Conservation (phyloP, 179 eudicot species). For the Vitellaria paradoxa region DNA sequence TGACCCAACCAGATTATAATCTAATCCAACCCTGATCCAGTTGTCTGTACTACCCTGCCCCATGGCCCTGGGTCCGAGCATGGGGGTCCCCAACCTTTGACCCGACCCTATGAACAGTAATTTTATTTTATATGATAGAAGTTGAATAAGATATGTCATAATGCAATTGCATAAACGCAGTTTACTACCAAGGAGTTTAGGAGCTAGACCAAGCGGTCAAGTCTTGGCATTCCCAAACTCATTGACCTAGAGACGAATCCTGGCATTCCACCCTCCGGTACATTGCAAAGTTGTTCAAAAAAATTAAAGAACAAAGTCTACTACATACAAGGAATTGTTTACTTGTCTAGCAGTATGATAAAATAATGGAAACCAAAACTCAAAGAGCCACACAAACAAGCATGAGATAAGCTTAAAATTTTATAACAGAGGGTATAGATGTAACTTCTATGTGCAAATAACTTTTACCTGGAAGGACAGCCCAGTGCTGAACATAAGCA, state of each 20-base stretch:
- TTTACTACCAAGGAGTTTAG: too few species aligned
- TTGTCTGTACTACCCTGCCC: too few species aligned
- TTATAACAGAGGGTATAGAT: not conserved
- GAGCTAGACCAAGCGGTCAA: too few species aligned
- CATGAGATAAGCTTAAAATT: not conserved
- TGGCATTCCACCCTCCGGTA: too few species aligned
- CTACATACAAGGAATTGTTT: not conserved
- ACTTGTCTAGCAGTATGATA: not conserved
- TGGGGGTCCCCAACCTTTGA: too few species aligned
- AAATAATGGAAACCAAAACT: not conserved
- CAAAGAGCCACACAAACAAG: not conserved
- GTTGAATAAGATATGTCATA: not conserved
- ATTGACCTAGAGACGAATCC: too few species aligned
- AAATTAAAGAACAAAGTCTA: not conserved
- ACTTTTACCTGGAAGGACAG: slow-evolving; percentile 86
- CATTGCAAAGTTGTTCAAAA: too few species aligned
- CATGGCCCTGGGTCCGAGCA: too few species aligned
- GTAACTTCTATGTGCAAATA: not conserved
- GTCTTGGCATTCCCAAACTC: too few species aligned
- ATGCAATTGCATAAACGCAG: not conserved
- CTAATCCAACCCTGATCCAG: too few species aligned
- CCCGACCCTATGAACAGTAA: too few species aligned
- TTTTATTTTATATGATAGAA: not conserved
- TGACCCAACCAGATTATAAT: too few species aligned
- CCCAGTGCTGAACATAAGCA: slow-evolving; percentile 98